Evolutionary conservation across 495 filamentous ascomycete genomes (phyloP).

Genomic region (Aspergillus cristatus): DNA sequence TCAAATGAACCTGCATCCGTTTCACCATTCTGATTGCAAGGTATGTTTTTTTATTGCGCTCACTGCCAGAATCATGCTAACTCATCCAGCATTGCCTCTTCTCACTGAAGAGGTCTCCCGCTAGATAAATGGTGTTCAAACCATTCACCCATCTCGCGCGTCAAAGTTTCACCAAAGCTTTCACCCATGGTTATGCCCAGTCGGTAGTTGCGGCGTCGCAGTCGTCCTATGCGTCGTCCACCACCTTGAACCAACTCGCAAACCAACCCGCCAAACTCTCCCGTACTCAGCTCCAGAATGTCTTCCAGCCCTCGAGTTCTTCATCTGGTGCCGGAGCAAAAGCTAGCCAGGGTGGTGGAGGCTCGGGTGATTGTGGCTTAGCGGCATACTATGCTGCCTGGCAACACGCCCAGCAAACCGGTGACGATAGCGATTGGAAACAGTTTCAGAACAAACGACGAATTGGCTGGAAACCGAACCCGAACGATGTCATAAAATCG

Average conservation of each 20-base stretch:
- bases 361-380: conserved; percentile 48
- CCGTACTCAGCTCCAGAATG: conserved; percentile 65
- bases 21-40: conserved; percentile 37
- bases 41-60: conserved; percentile 25
- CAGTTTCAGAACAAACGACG: conserved; percentile 80
- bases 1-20: conserved; percentile 58
- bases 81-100: conserved; percentile 36
- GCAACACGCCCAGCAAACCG: conserved; percentile 63
- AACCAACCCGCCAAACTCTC: conserved; percentile 47
- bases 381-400: conserved; percentile 86
- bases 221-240: conserved; percentile 72
- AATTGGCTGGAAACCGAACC: conserved; percentile 74
- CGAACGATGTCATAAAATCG: conserved; percentile 35
- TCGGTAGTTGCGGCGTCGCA: conserved; percentile 94
- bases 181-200: conserved; percentile 95
- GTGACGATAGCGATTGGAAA: conserved; percentile 73
- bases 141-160: conserved; percentile 86
- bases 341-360: conserved; percentile 31
- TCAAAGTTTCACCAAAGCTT: conserved; percentile 89
- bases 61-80: not conserved
- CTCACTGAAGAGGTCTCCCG: conserved; percentile 40
- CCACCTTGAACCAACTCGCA: conserved; percentile 45
- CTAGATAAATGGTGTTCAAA: conserved; percentile 76
- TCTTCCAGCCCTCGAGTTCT: conserved; percentile 54
- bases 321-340: conserved; percentile 33